Base-by-base conservation (phyloP, 75 land plant species). In the Picea glauca region DNA sequence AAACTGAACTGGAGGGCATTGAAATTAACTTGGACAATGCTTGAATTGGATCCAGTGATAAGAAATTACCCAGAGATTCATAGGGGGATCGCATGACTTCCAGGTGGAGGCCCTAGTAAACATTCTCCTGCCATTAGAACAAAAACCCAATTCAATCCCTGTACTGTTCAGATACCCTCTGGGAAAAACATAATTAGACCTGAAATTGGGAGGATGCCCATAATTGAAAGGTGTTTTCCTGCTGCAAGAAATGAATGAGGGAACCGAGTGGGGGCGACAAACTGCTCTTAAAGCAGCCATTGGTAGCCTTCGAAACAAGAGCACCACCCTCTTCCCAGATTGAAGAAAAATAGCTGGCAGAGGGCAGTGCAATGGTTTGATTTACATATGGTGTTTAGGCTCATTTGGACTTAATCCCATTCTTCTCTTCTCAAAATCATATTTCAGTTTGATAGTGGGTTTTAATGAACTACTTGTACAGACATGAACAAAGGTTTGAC, bases 51-150 rank as follows among this genome's bases (percentile, higher is more conserved):
- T 14, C 23, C 21, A 40, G 21, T 18, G 20, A 7, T 38, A 66
- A 13, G 78, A 26, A 23, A 60, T 79, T 80, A 91, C 93, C 93
- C 12, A 91, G 91, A 13, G 90, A 86, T 76, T 91, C 91, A 76
- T 91, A 89, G 26, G 93, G 91, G 30, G 93, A 89, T 67, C 77
- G 83, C 63, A 78, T 57, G 83, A 76, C 33, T 68, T 79, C 93
- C 89, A 89, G 3, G 85, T 84, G 40, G 87, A 79, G 13, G 89
- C 89, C 46, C 77, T 72, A 12, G 79, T 81, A 26, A 74, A 80
- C 3, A 81, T 81, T 35, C 86, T 79, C 80, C 89, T 78, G 58
- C 74, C 77, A 60, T 56, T 75, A 13, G 78, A 46, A 3, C 87
- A 84, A 43, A 35, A 79, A 31, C 78, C 60, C 1, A 73, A 58